Evolutionary conservation across 1,284 basidiomycete genomes (phyloP), one percentile per base, ranked within the genome.

Genomic region (Anthracocystis panici-leucophaei): DNA sequence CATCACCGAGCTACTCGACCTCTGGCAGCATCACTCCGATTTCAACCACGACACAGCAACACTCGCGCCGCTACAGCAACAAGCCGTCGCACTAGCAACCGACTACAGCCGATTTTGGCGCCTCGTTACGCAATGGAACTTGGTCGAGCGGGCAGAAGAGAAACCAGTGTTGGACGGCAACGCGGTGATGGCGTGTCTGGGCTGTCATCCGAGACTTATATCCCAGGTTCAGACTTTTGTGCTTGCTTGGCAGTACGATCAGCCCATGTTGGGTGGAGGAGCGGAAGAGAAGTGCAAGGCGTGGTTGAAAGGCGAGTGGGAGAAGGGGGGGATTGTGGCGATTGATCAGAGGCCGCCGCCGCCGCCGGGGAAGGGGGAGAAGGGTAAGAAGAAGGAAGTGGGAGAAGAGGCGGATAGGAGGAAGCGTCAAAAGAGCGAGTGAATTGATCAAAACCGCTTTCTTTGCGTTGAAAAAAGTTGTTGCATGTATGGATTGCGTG

Each of bases 151-250:
- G 3, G 63, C 73, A 5, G 64, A 71, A 18, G 68, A 76, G 46
- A 79, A 77, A 48, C 75, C 78, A 2, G 16, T 76, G 11, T 35
- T 83, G 51, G 82, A 82, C 33, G 83, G 83, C 10, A 79, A 74
- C 45, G 76, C 69, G 6, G 67, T 84, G 33, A 71, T 65, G 6
- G 51, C 67, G 7, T 42, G 52, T 0, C 41, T 84, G 23, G 55
- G 50, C 7, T 79, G 79, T 42, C 71, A 78, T 46, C 65, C 65
- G 18, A 63, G 67, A 7, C 62, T 84, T 14, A 76, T 79, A 14
- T 67, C 74, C 8, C 69, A 68, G 14, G 65, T 84, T 20, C 75
- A 77, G 53, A 78, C 70, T 5, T 66, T 45, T 27, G 77, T 84
- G 20, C 54, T 82, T 11, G 76, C 73, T 0, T 84, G 81, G 80